Conservation (phyloP, 1,139 yeast species). For the Yueomyces sp. region DNA sequence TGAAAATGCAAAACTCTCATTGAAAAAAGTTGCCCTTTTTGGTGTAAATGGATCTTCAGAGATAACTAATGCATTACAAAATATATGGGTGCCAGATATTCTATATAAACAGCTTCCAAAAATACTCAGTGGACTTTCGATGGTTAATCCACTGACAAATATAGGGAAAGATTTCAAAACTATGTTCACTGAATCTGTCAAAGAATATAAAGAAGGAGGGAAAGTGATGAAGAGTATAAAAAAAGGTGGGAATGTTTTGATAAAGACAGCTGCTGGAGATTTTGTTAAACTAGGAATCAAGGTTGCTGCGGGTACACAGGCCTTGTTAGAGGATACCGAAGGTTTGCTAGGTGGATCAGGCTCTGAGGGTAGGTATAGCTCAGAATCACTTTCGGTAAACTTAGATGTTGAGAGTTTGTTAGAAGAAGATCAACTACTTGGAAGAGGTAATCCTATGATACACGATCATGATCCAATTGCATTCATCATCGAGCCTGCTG, state of each 20-base stretch:
- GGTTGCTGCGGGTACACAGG: conserved; percentile 82
- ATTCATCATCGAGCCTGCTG: conserved; percentile 17
- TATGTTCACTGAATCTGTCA: conserved; percentile 58
- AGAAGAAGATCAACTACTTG: conserved; percentile 21
- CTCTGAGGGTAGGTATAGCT: conserved; percentile 8
- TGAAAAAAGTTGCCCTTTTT: conserved; percentile 50
- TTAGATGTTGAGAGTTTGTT: conserved; percentile 13
- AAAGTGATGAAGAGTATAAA: conserved; percentile 57
- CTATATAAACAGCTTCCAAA: conserved; percentile 66
- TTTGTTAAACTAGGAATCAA: conserved; percentile 73
- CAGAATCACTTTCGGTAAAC: conserved; percentile 6
- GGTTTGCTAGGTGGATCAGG: conserved; percentile 26
- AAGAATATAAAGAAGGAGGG: conserved; percentile 65
- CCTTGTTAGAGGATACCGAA: conserved; percentile 68
- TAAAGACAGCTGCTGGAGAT: conserved; percentile 72
- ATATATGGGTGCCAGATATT: conserved; percentile 80
- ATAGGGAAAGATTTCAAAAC: conserved; percentile 72
- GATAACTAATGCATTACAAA: conserved; percentile 42
- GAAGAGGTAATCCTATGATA: conserved; percentile 18
- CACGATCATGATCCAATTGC: conserved; percentile 17
- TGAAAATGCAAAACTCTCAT: conserved; percentile 66
- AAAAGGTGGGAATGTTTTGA: conserved; percentile 67
- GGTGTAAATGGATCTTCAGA: conserved; percentile 68
- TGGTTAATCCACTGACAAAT: conserved; percentile 64
- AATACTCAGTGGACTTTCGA: conserved; percentile 72